Conservation (phyloP, 768 basidiomycete species). For the Boletus rubroflammeus region DNA sequence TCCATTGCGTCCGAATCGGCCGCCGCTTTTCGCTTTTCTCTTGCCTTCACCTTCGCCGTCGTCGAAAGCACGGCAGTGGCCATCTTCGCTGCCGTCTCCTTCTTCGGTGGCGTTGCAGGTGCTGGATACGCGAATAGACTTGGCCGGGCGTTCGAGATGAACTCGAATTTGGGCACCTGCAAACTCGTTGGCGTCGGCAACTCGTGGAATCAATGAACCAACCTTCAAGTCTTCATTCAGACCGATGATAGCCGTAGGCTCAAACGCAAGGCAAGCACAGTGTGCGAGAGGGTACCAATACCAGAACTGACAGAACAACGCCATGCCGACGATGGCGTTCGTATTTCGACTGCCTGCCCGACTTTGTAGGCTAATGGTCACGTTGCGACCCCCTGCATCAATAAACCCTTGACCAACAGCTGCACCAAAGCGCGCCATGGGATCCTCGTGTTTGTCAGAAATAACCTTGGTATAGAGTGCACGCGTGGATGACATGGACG, state of each 20-base stretch:
- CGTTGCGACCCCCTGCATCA: conserved; percentile 96
- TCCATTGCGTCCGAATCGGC: conserved; percentile 83
- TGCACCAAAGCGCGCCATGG: conserved; percentile 97
- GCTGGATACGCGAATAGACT: conserved; percentile 92
- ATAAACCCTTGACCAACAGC: conserved; percentile 95
- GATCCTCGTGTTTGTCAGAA: conserved; percentile 96
- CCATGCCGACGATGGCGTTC: conserved; percentile 96
- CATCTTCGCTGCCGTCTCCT: conserved; percentile 88
- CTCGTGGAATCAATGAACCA: conserved; percentile 12
- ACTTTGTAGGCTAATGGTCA: conserved; percentile 90
- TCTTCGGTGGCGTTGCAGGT: conserved; percentile 82
- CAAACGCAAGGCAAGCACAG: conserved; percentile 87
- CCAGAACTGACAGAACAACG: conserved; percentile 98
- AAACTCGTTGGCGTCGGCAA: conserved; percentile 3
- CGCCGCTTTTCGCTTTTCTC: conserved; percentile 89
- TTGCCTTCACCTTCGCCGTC: conserved; percentile 93
- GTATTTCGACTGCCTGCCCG: conserved; percentile 91
- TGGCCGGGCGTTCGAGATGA: conserved; percentile 84
- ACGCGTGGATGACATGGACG: conserved; percentile 76
- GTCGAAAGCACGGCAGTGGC: conserved; percentile 95
- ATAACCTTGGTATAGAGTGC: conserved; percentile 88
- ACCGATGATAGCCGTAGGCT: conserved; percentile 93
- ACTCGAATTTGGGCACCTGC: conserved; percentile 93
- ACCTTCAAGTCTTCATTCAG: conserved; percentile 85
- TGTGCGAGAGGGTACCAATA: conserved; percentile 99